Conservation (phyloP, 805 yeast genomes). For the Ogataea saltuana region DNA sequence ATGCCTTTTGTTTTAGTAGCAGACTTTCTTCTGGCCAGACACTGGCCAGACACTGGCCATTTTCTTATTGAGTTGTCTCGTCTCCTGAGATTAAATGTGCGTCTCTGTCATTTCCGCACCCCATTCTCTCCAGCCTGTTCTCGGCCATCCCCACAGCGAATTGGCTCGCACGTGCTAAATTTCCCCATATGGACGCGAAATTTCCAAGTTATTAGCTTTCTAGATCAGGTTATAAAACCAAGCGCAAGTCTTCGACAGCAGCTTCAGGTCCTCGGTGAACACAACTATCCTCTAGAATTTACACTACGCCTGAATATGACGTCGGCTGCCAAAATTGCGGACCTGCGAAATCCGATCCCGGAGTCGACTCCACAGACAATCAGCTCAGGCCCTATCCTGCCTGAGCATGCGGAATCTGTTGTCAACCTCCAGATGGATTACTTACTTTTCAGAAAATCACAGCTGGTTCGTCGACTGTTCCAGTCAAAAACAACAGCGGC, state of each 20-base stretch:
- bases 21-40: too few relatives aligned
- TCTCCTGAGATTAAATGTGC: too few relatives aligned
- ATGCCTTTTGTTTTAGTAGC: not conserved
- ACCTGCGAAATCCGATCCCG: conserved; percentile 55
- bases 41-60: too few relatives aligned
- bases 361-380: conserved; percentile 53
- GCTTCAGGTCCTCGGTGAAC: too few relatives aligned
- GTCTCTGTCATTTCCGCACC: not conserved
- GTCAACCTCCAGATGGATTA: conserved; percentile 66
- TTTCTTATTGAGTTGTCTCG: too few relatives aligned
- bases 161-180: conserved; percentile 19
- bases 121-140: not conserved
- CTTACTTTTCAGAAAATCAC: conserved; percentile 47
- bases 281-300: too few relatives aligned
- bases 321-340: not conserved
- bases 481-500: conserved; percentile 46
- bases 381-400: conserved; percentile 48
- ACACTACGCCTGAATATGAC: too few relatives aligned
- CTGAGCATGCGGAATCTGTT: conserved; percentile 60
- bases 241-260: too few relatives aligned
- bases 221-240: too few relatives aligned
- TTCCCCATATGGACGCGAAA: conserved; percentile 14
- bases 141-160: not conserved
- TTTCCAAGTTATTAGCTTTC: not conserved
- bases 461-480: conserved; percentile 45